phyloP scores from a whole-genome alignment of 1,139 yeast species.

The Kluyveromyces marxianus region DNA sequence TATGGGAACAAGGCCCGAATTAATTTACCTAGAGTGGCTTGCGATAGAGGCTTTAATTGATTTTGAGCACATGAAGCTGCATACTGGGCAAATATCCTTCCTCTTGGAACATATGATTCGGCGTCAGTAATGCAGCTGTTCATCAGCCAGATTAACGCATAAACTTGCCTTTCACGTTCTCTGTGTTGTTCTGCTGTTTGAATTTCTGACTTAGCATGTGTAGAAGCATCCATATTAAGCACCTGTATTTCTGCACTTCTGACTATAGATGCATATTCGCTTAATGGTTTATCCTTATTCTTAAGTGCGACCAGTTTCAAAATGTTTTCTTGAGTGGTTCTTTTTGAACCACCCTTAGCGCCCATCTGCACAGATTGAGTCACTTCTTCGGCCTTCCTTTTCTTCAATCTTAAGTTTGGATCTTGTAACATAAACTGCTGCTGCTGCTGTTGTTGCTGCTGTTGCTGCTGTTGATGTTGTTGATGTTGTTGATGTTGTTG shows the following conservation, averaged over 20 bases:
- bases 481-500: constrained; percentile 8
- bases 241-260: constrained; percentile 27
- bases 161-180: constrained; percentile 66
- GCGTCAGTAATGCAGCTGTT: constrained; percentile 58
- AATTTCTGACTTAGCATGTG: constrained; percentile 23
- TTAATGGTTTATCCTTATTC: constrained; percentile 22
- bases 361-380: constrained; percentile 51
- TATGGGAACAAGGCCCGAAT: constrained; percentile 68
- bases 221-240: constrained; percentile 23
- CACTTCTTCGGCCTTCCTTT: constrained; percentile 34
- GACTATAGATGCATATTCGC: constrained; percentile 27
- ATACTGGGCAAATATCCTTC: constrained; percentile 73
- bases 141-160: constrained; percentile 76
- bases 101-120: constrained; percentile 76
- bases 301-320: constrained; percentile 25
- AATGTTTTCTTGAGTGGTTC: constrained; percentile 25
- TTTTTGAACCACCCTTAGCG: constrained; percentile 6
- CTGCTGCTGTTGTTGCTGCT: constrained; percentile 10
- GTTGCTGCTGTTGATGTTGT: constrained; percentile 9
- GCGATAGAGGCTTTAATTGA: constrained; percentile 64
- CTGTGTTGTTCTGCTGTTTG: constrained; percentile 33
- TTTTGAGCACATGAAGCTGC: constrained; percentile 64
- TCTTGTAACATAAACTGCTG: constrained; percentile 8
- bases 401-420: constrained; percentile 6
- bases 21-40: constrained; percentile 82